These are phyloP conservation scores for Helicostylum pulchrum DNA, from an alignment of 192 early-diverging fungal genomes.

Conservation along the genomic window DNA sequence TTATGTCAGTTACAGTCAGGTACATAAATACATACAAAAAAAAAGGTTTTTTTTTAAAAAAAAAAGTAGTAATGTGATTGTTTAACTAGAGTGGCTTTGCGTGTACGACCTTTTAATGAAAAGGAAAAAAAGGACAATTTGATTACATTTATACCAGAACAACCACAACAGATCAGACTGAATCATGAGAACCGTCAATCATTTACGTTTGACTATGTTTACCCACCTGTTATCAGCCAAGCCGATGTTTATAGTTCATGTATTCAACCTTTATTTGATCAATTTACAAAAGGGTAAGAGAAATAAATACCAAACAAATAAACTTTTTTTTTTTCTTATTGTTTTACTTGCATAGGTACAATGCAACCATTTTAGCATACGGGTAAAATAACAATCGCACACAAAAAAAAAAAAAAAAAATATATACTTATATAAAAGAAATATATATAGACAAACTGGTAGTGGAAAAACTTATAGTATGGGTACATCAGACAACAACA, in stretches of 20 bases:
- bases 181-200: constrained; percentile 50
- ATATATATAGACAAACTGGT: constrained; percentile 75
- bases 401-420: not conserved
- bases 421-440: too few species aligned
- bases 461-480: constrained; percentile 93
- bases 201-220: constrained; percentile 73
- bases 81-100: constrained; percentile 62
- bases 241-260: constrained; percentile 54
- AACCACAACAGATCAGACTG: constrained; percentile 53
- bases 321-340: not conserved
- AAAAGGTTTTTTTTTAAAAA: too few species aligned
- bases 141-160: constrained; percentile 48
- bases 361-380: constrained; percentile 89
- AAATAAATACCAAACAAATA: constrained; percentile 1
- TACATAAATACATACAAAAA: too few species aligned
- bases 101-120: constrained; percentile 70
- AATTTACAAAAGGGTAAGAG: constrained; percentile 69
- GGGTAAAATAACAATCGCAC: constrained; percentile 46
- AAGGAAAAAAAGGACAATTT: constrained; percentile 67
- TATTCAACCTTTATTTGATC: constrained; percentile 57
- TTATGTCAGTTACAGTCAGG: too few species aligned
- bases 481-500: constrained; percentile 60
- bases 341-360: constrained; percentile 57
- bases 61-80: too few species aligned
- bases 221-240: constrained; percentile 52